Percentiles rank a stretch among this genome's conserved stretches.
These are phyloP conservation scores for Tylopilus sp. DNA, from an alignment of 768 basidiomycete species.

Conservation along the genomic window DNA sequence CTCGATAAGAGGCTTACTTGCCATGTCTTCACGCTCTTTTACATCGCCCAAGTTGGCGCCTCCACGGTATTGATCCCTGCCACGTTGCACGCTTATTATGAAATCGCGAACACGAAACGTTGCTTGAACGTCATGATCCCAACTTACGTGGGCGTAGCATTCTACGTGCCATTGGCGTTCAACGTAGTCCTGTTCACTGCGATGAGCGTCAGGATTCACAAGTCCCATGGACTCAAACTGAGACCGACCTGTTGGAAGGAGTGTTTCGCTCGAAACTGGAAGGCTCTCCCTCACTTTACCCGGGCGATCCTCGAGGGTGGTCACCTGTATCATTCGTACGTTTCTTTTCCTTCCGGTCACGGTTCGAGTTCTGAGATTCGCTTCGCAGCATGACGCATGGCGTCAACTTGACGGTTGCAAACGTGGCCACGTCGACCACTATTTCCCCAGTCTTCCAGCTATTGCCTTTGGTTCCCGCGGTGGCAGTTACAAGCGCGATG, in stretches of 20 bases:
- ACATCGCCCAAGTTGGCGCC: conserved; percentile 30
- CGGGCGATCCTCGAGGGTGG: conserved; percentile 35
- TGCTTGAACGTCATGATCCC: conserved; percentile 28
- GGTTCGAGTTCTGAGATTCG: background rate
- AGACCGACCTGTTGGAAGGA: conserved; percentile 12
- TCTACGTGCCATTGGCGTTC: conserved; percentile 29
- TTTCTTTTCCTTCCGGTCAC: background rate
- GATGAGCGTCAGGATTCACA: conserved; percentile 30
- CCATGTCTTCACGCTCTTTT: conserved; percentile 28
- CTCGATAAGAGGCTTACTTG: conserved; percentile 17
- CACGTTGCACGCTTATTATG: conserved; percentile 17
- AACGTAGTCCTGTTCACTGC: conserved; percentile 35
- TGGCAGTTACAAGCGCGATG: conserved; percentile 33
- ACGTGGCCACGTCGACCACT: conserved; percentile 17
- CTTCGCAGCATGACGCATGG: conserved; percentile 31
- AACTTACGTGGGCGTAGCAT: conserved; percentile 24
- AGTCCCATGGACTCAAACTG: conserved; percentile 8
- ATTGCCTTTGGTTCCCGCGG: conserved; percentile 25
- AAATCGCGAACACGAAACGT: conserved; percentile 33
- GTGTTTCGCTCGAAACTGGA: conserved; percentile 19
- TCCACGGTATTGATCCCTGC: conserved; percentile 28
- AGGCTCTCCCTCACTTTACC: conserved; percentile 31
- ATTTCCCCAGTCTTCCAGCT: conserved; percentile 22
- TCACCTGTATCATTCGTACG: conserved; percentile 38
- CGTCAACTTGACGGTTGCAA: conserved; percentile 28